Evolutionary conservation across 495 filamentous ascomycete genomes (phyloP).

Genomic region (Penicillium herquei): DNA sequence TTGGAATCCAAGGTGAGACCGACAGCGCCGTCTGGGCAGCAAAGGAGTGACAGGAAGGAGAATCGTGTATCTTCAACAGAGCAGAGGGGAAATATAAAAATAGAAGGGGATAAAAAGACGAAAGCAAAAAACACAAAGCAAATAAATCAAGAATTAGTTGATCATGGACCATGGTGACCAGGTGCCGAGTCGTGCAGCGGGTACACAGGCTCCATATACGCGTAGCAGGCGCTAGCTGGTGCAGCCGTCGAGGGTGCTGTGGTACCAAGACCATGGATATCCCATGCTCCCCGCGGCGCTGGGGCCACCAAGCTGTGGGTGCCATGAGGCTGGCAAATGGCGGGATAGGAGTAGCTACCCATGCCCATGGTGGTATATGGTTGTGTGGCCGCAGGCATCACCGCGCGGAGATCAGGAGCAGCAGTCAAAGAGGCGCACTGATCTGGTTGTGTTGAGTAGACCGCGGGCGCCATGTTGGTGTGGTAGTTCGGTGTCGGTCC

Average conservation of each 20-base stretch:
- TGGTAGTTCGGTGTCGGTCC: conserved; percentile 34
- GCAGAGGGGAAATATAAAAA: conserved; percentile 29
- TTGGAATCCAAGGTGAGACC: neutral
- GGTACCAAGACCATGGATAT: conserved; percentile 30
- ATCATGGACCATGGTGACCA: conserved; percentile 16
- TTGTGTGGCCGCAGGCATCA: conserved; percentile 32
- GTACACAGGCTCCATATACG: conserved; percentile 39
- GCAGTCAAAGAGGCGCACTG: conserved; percentile 22
- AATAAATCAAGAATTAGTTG: conserved; percentile 2
- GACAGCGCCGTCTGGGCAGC: conserved; percentile 28
- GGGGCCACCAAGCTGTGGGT: conserved; percentile 26
- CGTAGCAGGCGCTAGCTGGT: conserved; percentile 27
- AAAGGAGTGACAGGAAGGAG: conserved; percentile 42
- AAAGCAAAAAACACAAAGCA: conserved; percentile 10
- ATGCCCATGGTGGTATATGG: conserved; percentile 30
- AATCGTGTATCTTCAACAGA: conserved; percentile 32
- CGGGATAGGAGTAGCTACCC: conserved; percentile 34
- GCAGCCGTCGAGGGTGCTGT: conserved; percentile 19
- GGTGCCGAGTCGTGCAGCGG: conserved; percentile 28
- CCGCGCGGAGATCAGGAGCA: conserved; percentile 30
- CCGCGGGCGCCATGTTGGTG: conserved; percentile 19
- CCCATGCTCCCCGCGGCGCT: conserved; percentile 32
- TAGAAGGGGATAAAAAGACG: conserved; percentile 20
- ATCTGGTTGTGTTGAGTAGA: conserved; percentile 30
- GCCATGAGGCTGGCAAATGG: conserved; percentile 34